Conservation (phyloP, 2,329 filamentous ascomycete species). For the Fusarium sarcochroum region DNA sequence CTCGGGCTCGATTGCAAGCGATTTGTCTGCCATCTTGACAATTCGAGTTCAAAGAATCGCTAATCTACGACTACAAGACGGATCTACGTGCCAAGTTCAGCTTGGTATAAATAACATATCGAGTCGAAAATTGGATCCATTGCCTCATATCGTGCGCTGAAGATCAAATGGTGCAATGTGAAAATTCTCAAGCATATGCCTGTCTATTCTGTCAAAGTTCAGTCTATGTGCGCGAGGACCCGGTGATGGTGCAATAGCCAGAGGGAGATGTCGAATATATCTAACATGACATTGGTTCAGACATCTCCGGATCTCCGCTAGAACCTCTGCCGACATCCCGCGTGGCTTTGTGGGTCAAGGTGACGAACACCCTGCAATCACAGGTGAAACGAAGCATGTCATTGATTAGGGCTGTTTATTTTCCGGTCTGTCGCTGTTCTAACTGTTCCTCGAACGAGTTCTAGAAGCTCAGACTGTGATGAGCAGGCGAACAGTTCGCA, state of each 20-base stretch:
- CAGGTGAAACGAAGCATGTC: not conserved
- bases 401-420: not conserved
- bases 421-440: not conserved
- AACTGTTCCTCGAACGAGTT: not conserved
- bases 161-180: slow-evolving; percentile 9
- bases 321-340: not conserved
- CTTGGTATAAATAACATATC: not conserved
- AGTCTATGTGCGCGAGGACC: not conserved
- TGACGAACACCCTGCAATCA: not conserved
- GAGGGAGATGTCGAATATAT: not conserved
- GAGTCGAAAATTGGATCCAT: not conserved
- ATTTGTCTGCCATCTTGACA: not conserved
- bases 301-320: not conserved
- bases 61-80: not conserved
- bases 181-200: not conserved
- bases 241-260: slow-evolving; percentile 3
- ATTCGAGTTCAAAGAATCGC: not conserved
- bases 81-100: not conserved
- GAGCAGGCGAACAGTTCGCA: not conserved
- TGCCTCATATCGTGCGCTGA: not conserved
- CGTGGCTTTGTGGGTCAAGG: not conserved
- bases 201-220: not conserved
- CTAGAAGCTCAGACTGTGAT: not conserved
- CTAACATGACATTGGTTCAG: not conserved
- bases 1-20: not conserved